Percentiles rank a stretch among this genome's conserved stretches.
These are phyloP conservation scores for Aureobasidium melanogenum DNA, from an alignment of 2,329 filamentous ascomycete genomes.

Conservation along the genomic window DNA sequence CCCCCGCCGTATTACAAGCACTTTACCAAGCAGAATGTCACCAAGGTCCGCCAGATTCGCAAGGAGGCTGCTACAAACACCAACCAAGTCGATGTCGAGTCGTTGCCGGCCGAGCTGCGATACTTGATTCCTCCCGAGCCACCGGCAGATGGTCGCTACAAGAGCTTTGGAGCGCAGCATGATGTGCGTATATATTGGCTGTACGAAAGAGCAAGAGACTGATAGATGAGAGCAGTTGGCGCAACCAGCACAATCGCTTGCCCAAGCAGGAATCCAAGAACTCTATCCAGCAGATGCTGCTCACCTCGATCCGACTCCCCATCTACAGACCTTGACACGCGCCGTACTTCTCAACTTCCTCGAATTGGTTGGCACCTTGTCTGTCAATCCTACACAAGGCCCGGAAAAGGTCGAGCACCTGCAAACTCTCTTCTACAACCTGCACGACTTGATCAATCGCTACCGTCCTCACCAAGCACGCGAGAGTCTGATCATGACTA, in stretches of 20 bases:
- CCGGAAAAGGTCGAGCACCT: conserved; percentile 68
- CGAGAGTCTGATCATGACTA: conserved; percentile 76
- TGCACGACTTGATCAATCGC: conserved; percentile 88
- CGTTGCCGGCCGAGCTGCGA: conserved; percentile 61
- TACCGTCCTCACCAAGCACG: conserved; percentile 89
- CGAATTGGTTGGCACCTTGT: conserved; percentile 66
- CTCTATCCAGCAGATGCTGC: conserved; percentile 46
- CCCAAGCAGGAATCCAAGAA: conserved; percentile 62
- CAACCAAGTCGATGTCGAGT: conserved; percentile 24
- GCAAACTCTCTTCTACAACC: conserved; percentile 76
- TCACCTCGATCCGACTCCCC: conserved; percentile 38
- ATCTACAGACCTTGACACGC: conserved; percentile 66
- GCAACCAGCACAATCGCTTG: conserved; percentile 57
- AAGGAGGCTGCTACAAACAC: conserved; percentile 22
- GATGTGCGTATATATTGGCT: conserved; percentile 32
- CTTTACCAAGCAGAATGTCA: conserved; percentile 69
- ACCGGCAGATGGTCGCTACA: conserved; percentile 61
- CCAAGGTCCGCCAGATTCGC: conserved; percentile 39
- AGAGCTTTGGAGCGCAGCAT: conserved; percentile 62
- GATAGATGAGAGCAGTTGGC: conserved; percentile 31
- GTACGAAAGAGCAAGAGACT: neutral
- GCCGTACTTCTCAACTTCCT: conserved; percentile 83
- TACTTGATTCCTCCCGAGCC: conserved; percentile 74
- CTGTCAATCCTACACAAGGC: conserved; percentile 54
- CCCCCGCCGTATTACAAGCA: conserved; percentile 85